Percentiles rank a stretch among this genome's conserved stretches.
phyloP scores from a whole-genome alignment of 345 rosid genomes.

The Camelina sativa region DNA sequence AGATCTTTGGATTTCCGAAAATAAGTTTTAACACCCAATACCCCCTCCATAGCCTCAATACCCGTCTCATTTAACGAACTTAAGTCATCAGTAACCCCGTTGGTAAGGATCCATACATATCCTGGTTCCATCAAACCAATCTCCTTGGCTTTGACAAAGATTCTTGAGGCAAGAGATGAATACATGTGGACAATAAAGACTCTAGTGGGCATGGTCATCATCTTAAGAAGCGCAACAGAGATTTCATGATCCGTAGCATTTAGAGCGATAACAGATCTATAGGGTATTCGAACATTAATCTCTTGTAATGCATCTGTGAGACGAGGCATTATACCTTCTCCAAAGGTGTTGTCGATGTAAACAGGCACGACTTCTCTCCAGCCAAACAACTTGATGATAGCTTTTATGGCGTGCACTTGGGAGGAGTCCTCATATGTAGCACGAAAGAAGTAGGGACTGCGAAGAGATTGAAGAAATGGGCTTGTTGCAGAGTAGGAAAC shows the following conservation, averaged over 20 bases:
- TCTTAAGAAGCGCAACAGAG: slow-evolving; percentile 43
- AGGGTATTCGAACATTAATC: slow-evolving; percentile 48
- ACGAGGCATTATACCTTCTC: slow-evolving; percentile 52
- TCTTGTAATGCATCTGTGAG: slow-evolving; percentile 51
- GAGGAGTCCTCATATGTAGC: slow-evolving; percentile 45
- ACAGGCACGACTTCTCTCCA: slow-evolving; percentile 62
- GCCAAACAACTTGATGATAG: slow-evolving; percentile 48
- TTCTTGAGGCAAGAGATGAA: slow-evolving; percentile 40
- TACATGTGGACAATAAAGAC: slow-evolving; percentile 55
- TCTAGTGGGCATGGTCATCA: slow-evolving; percentile 53
- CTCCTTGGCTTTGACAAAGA: slow-evolving; percentile 50
- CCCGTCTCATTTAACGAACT: not conserved
- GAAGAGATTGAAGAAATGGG: too few relatives aligned
- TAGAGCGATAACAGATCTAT: slow-evolving; percentile 50
- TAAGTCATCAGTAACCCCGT: slow-evolving; percentile 36
- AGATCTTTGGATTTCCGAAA: slow-evolving; percentile 39
- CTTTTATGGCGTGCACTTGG: slow-evolving; percentile 52
- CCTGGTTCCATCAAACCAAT: slow-evolving; percentile 55
- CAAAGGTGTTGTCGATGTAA: slow-evolving; percentile 48
- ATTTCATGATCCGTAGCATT: slow-evolving; percentile 55
- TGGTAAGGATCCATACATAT: slow-evolving; percentile 54
- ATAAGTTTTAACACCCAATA: slow-evolving; percentile 45
- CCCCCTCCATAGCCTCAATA: slow-evolving; percentile 50
- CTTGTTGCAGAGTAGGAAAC: too few relatives aligned
- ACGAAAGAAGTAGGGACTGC: slow-evolving; percentile 48